A percentile compares a stretch with the other conserved stretches of the same genome.
These are phyloP conservation scores for Saccharomycopsis sp. DNA, from an alignment of 805 yeast species.

Conservation along the genomic window DNA sequence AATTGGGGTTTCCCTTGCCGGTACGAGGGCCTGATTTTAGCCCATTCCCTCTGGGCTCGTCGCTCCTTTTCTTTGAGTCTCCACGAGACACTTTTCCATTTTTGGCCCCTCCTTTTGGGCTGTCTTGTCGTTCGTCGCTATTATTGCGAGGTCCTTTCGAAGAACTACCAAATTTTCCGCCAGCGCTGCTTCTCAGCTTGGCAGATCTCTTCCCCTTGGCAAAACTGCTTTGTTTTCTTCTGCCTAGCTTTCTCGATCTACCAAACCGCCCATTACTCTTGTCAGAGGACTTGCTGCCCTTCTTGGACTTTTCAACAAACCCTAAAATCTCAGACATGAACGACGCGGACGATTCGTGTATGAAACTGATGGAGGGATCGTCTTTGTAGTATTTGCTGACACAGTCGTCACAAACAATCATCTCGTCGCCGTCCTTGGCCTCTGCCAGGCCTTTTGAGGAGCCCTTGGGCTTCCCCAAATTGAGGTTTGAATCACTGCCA, in stretches of 20 bases:
- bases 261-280: slow-evolving; percentile 5
- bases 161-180: slow-evolving; percentile 11
- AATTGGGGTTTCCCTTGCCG: neutral
- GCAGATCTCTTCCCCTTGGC: slow-evolving; percentile 15
- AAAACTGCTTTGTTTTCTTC: slow-evolving; percentile 24
- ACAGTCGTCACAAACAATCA: slow-evolving; percentile 41
- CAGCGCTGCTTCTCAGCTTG: slow-evolving; percentile 20
- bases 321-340: slow-evolving; percentile 44
- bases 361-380: slow-evolving; percentile 24
- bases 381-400: slow-evolving; percentile 24
- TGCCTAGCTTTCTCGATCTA: slow-evolving; percentile 33
- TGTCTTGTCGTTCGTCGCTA: neutral
- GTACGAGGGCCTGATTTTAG: neutral
- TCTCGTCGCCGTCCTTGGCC: slow-evolving; percentile 4
- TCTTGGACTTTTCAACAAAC: slow-evolving; percentile 33
- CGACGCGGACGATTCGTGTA: slow-evolving; percentile 40
- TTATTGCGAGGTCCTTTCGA: neutral
- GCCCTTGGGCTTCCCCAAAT: slow-evolving; percentile 26
- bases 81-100: neutral
- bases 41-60: neutral
- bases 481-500: slow-evolving; percentile 35
- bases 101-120: neutral
- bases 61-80: too few species aligned
- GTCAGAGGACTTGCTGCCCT: slow-evolving; percentile 15
- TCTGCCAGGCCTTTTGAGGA: neutral